Percentiles rank a stretch among this genome's conserved stretches.
Evolutionary conservation across 345 rosid genomes (phyloP).

Genomic region (Gossypium raimondii): DNA sequence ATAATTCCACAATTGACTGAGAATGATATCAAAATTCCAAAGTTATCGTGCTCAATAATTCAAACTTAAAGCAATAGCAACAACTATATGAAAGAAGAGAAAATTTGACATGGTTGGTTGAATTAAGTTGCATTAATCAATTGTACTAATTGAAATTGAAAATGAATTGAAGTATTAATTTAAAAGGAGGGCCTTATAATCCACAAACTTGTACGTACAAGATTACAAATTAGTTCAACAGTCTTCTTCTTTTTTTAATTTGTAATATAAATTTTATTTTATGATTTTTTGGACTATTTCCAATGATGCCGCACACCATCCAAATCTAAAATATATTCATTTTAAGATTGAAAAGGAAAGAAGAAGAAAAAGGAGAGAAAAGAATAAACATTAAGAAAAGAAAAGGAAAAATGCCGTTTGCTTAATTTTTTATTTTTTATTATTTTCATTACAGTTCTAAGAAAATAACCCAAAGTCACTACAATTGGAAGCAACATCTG

Average conservation of each 20-base stretch:
- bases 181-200: too few relatives aligned
- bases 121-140: too few relatives aligned
- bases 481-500: conserved; percentile 20
- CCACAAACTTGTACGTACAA: too few relatives aligned
- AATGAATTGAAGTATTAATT: too few relatives aligned
- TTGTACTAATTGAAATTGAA: too few relatives aligned
- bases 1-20: neutral
- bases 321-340: neutral
- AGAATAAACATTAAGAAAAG: neutral
- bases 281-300: too few relatives aligned
- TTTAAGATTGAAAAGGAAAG: neutral
- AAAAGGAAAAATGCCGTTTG: neutral
- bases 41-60: neutral
- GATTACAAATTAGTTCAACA: too few relatives aligned
- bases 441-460: conserved; percentile 4
- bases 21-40: neutral
- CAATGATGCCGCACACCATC: conserved; percentile 19
- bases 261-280: too few relatives aligned
- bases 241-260: too few relatives aligned
- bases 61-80: conserved; percentile 17
- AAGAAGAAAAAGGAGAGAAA: neutral
- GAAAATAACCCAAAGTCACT: conserved; percentile 15
- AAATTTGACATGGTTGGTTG: too few relatives aligned
- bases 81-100: conserved; percentile 22
- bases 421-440: neutral